Percentiles rank a stretch among this genome's conserved stretches.
These are phyloP conservation scores for Botryotinia narcissicola DNA, from an alignment of 2,329 filamentous ascomycete species.

Conservation along the genomic window DNA sequence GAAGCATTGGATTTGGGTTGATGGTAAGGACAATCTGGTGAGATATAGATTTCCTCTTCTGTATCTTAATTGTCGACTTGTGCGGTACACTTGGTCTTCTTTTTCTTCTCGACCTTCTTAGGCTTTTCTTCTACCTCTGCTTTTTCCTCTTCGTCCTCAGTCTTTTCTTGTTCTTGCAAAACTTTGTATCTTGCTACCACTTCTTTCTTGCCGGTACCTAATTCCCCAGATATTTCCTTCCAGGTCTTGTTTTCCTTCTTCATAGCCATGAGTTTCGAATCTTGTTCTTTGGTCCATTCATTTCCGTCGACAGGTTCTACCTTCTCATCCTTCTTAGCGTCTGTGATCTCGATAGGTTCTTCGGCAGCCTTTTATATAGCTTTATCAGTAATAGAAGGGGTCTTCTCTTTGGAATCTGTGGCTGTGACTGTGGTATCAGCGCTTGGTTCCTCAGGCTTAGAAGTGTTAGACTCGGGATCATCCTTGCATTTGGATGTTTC, in stretches of 20 bases:
- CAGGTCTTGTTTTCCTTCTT: conserved; percentile 32
- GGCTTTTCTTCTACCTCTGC: not conserved
- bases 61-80: conserved; percentile 4
- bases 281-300: conserved; percentile 34
- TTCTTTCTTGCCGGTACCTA: conserved; percentile 24
- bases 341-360: not conserved
- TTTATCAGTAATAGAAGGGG: not conserved
- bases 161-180: conserved; percentile 20
- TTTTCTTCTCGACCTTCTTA: not conserved
- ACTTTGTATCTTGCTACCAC: conserved; percentile 25
- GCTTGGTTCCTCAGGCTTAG: not conserved
- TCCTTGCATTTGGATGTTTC: conserved; percentile 10
- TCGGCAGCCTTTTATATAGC: not conserved
- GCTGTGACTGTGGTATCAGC: conserved; percentile 10
- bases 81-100: not conserved
- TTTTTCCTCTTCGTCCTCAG: not conserved
- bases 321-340: conserved; percentile 12
- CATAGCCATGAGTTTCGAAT: conserved; percentile 30
- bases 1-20: not conserved
- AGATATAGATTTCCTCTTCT: conserved; percentile 4
- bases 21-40: conserved; percentile 8
- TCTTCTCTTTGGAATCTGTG: conserved; percentile 16
- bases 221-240: conserved; percentile 29
- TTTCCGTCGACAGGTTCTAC: conserved; percentile 1
- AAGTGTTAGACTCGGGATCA: not conserved